phyloP scores from a whole-genome alignment of 805 yeast genomes.

The Wickerhamomyces strasburgensis region DNA sequence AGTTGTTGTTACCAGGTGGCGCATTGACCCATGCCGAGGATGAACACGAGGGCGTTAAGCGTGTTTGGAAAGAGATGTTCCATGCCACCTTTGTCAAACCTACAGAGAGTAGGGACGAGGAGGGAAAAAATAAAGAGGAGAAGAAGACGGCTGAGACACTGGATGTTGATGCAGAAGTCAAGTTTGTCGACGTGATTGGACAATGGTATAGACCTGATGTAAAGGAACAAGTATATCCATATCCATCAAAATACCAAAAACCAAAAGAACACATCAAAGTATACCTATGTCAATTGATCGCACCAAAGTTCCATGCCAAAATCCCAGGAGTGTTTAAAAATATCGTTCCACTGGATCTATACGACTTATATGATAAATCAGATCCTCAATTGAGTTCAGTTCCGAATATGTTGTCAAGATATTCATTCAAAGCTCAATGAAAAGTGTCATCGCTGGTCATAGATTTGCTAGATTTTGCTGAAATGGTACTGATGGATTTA shows the following conservation, averaged over 20 bases:
- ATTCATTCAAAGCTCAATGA: constrained; percentile 12
- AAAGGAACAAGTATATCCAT: constrained; percentile 14
- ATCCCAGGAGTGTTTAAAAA: constrained; percentile 6
- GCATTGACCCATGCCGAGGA: constrained; percentile 10
- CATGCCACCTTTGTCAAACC: no score
- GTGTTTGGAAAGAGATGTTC: constrained; percentile 13
- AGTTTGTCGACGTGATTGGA: constrained; percentile 5
- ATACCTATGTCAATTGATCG: constrained; percentile 7
- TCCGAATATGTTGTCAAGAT: constrained; percentile 33
- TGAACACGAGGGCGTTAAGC: constrained; percentile 8
- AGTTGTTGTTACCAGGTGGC: constrained; percentile 14
- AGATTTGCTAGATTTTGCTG: constrained; percentile 85
- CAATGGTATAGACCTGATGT: constrained; percentile 18
- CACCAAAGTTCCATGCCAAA: constrained; percentile 1
- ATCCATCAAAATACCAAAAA: constrained; percentile 7
- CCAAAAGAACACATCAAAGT: constrained; percentile 14
- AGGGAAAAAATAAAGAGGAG: no score
- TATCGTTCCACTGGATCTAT: constrained; percentile 7
- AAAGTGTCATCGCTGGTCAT: constrained; percentile 87
- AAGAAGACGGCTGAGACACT: background rate
- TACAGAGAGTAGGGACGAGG: no score
- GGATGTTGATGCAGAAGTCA: constrained; percentile 5
- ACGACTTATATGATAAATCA: constrained; percentile 12
- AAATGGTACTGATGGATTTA: constrained; percentile 85
- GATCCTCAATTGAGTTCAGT: constrained; percentile 18